Base-by-base conservation (phyloP, 1,139 yeast genomes). In the Zygosaccharomyces sapae region DNA sequence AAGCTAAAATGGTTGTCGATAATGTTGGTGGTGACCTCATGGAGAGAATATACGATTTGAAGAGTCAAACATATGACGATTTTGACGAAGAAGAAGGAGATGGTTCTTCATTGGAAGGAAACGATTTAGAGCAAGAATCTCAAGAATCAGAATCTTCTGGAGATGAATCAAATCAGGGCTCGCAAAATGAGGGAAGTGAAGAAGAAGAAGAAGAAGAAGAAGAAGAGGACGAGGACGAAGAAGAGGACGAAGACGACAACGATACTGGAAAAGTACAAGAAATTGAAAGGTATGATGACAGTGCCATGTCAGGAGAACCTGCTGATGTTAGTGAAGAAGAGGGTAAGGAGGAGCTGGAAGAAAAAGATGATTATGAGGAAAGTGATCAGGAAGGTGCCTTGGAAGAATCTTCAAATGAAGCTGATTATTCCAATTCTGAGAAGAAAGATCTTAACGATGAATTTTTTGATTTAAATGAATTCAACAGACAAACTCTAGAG, bases 381-480 rank as follows among this genome's bases (percentile, higher is more conserved):
- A 20, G 41, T 50, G 5, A 53, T 44, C 10, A 56, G 52, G 2
- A 55, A 38, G 12, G 30, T 34, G 16, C 55, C 46, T 16, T 38
- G 18, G 22, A 54, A 43, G 29, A 53, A 43, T 19, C 56, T 43
- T 30, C 24, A 9, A 56, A 53, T 12, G 57, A 52, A 33, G 58
- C 52, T n/a, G 53, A 50, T 8, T 38, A 25, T 27, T 22, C 36
- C 4, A 24, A 24, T 13, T 19, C 38, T 7, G 70, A 64, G 22
- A 63, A 61, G 12, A 78, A 75, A 58, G 95, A 90, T 2, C 73
- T 89, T 39, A 86, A 90, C 61, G 96, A 88, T 61, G 87, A 81
- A 7, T 83, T 90, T 57, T 92, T 92, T 64, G 82, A 88, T 52
- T 79, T 92, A 35, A 95, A 88, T 55, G 86, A 84, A 41, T 90